Base-by-base conservation (phyloP, 1,139 yeast species). In the Suhomyces wounanorum region DNA sequence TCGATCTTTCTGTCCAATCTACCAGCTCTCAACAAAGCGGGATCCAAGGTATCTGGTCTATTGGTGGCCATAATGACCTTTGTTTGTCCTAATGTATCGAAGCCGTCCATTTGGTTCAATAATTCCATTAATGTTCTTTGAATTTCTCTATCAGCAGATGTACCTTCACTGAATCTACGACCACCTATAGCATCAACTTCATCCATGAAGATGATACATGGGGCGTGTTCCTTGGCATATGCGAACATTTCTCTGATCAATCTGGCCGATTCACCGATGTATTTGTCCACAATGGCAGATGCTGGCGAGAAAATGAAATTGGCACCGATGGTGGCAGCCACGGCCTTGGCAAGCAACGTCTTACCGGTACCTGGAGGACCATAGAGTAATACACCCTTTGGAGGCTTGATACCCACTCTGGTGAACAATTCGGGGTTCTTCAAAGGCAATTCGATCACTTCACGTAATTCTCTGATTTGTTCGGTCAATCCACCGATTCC, bases 301-400 rank as follows among this genome's bases (percentile, higher is more conserved):
- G 99, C 98, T 11, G 99, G 99, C 11, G 97, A 89, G 64, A 94
- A 94, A 57, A 95, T 94, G 73, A 95, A 95, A 70, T 95, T 95
- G 45, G 98, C 97, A 47, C 98, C 99, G 63, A 95, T 90, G 6
- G 98, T 94, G 44, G 99, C 98, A 6, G 99, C 99, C 42, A 92
- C 98, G 0, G 99, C 99, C 66, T 94, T 92, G 11, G 99, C 99
- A 62, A 94, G 79, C 55, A 94, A 76, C 0, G 99, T 94, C 68
- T 94, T 94, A 67, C 99, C 99, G 0, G 99, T 94, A 63, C 99
- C 99, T 26, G 99, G 99, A n/a, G 99, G 99, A 2, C 99, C 99
- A 65, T 95, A 95, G 52, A 95, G 78, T 58, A 95, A 77, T 14
- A 95, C 99, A 67, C 99, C 99, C 72, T 94, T 95, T 51, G 99